A percentile compares a stretch with the other conserved stretches of the same genome.
These are phyloP conservation scores for Mycena sanguinolenta DNA, from an alignment of 768 basidiomycete species.

Conservation along the genomic window DNA sequence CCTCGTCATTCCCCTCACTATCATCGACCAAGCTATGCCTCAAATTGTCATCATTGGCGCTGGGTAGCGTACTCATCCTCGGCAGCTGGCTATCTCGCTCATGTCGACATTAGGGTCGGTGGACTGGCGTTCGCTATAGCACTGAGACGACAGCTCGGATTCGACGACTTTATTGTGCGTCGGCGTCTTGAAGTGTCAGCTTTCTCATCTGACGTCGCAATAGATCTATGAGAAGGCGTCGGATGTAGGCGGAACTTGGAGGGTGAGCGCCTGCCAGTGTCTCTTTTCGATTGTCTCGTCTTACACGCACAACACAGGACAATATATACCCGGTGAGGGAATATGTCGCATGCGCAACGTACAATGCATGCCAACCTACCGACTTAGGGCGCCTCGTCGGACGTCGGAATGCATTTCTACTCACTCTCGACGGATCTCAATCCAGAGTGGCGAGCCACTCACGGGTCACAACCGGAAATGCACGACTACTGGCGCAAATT, in stretches of 20 bases:
- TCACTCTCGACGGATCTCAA: slow-evolving; percentile 63
- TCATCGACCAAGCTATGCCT: slow-evolving; percentile 5
- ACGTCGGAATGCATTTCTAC: slow-evolving; percentile 58
- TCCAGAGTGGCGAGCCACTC: slow-evolving; percentile 58
- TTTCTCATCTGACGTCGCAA: not conserved
- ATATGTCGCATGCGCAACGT: not conserved
- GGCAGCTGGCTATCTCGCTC: not conserved
- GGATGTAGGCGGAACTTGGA: slow-evolving; percentile 48
- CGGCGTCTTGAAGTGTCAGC: no score
- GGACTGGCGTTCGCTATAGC: slow-evolving; percentile 17
- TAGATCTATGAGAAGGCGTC: slow-evolving; percentile 14
- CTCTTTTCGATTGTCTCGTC: not conserved
- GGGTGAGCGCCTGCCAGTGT: slow-evolving; percentile 50
- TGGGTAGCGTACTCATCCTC: not conserved
- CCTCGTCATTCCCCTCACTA: no score
- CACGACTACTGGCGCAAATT: slow-evolving; percentile 59
- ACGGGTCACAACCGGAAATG: slow-evolving; percentile 57
- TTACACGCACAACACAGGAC: slow-evolving; percentile 40
- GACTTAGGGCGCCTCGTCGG: slow-evolving; percentile 60
- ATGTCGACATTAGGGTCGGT: slow-evolving; percentile 1
- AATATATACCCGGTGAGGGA: slow-evolving; percentile 50
- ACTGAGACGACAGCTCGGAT: slow-evolving; percentile 17
- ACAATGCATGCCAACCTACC: slow-evolving; percentile 43
- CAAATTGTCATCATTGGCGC: slow-evolving; percentile 19
- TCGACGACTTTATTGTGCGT: slow-evolving; percentile 6